These are phyloP conservation scores for Cyberlindnera xishuangbannaensis DNA, from an alignment of 805 yeast genomes.

Conservation along the genomic window DNA sequence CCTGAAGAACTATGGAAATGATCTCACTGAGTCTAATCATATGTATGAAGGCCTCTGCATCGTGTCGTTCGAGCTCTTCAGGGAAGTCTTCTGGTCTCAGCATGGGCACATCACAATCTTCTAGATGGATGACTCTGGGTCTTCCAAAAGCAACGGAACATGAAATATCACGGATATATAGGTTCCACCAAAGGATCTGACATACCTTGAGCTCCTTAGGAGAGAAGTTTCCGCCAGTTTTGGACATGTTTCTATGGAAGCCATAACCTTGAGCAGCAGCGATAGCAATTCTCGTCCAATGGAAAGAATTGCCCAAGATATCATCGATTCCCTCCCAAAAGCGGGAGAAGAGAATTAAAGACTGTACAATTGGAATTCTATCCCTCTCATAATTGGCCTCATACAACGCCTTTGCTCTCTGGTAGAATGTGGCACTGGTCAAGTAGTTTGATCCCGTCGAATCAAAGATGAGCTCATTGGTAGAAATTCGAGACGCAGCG, in stretches of 20 bases:
- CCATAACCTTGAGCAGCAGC: constrained; percentile 74
- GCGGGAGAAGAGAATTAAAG: constrained; percentile 55
- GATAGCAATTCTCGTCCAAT: constrained; percentile 67
- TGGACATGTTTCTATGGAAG: constrained; percentile 47
- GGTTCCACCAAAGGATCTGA: constrained; percentile 73
- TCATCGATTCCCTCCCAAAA: constrained; percentile 74
- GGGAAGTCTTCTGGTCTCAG: constrained; percentile 58
- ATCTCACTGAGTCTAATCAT: constrained; percentile 63
- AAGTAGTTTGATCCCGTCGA: constrained; percentile 39
- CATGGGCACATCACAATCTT: constrained; percentile 76
- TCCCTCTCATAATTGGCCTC: constrained; percentile 67
- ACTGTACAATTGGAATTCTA: constrained; percentile 54
- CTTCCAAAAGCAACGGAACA: constrained; percentile 71
- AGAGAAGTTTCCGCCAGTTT: constrained; percentile 28
- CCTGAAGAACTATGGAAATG: constrained; percentile 60
- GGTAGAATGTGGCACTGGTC: constrained; percentile 54
- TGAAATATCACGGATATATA: constrained; percentile 64
- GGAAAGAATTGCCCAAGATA: constrained; percentile 57
- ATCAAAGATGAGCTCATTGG: constrained; percentile 47
- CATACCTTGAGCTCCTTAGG: constrained; percentile 42
- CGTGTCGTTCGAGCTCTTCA: constrained; percentile 43
- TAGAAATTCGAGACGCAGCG: constrained; percentile 60
- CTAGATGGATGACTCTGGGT: constrained; percentile 61
- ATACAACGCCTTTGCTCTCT: constrained; percentile 68
- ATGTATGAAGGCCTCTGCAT: constrained; percentile 55